Base-by-base conservation (phyloP, 2,329 filamentous ascomycete species). In the Triangularia verruculosa region DNA sequence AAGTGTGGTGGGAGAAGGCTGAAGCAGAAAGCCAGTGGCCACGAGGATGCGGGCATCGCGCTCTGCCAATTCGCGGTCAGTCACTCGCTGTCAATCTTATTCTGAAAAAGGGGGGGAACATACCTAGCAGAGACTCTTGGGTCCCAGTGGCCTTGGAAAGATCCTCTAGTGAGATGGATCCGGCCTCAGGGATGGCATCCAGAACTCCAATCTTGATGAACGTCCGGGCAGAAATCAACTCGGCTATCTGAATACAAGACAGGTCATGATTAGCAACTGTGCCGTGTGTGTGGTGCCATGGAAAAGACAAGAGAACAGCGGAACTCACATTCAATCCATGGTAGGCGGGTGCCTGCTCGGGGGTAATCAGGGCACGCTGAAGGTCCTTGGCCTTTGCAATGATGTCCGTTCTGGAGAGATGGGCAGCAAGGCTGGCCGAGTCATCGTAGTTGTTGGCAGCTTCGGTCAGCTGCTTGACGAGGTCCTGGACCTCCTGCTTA, bases 281-380 rank as follows among this genome's bases (percentile, higher is more conserved):
- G 9, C 15, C 13, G n/a, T n/a, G n/a, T n/a, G n/a, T n/a, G n/a
- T n/a, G n/a, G n/a, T n/a, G n/a, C 17, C 17, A 39, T 11, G 7
- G 8, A 1, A 3, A 25, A 13, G 7, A 17, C 4, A 11, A n/a
- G n/a, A 5, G 30, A 22, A 34, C 13, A 9, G 53, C 12, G 1
- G 4, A 4, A 59, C 72, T 52, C 34, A 74, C 73, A 59, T 75
- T 72, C 22, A 75, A 67, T 7, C 72, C 72, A 66, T 75, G 73
- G 47, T 74, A 72, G 51, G 74, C 73, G n/a, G 73, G 73, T 15
- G 67, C 70, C 66, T 72, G 68, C 27, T 75, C 72, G 0, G 72
- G 68, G 1, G 70, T 64, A 34, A 71, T 68, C 28, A 74, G 64
- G 7, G 72, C 63, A 24, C 72, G 66, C 6, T 68, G 70, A 17